Percentiles rank a stretch among this genome's conserved stretches.
These are phyloP conservation scores for Globisporangium nagaii DNA, from an alignment of 352 stramenopile species.

Conservation along the genomic window DNA sequence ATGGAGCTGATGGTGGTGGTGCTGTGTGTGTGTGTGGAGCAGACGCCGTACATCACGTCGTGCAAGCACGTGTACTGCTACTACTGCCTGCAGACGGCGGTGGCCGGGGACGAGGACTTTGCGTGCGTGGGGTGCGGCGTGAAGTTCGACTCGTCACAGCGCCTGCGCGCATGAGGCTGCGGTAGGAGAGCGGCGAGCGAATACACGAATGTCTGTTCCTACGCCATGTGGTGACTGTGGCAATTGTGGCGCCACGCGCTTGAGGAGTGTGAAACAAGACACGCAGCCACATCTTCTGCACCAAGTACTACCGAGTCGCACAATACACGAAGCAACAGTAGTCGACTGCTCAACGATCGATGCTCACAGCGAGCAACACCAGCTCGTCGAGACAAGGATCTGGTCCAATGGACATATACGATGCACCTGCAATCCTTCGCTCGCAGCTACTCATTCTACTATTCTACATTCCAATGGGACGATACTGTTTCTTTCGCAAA, in stretches of 20 bases:
- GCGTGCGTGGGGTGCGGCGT: slow-evolving; percentile 55
- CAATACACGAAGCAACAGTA: too few species aligned
- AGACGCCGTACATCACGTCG: slow-evolving; percentile 86
- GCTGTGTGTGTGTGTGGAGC: neutral
- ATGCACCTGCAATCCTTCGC: too few species aligned
- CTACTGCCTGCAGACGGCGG: slow-evolving; percentile 77
- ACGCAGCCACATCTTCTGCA: too few species aligned
- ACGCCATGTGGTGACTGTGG: too few species aligned
- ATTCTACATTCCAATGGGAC: neutral
- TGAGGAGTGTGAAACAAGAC: neutral
- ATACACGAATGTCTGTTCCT: too few species aligned
- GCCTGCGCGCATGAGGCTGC: slow-evolving; percentile 40
- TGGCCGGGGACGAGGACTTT: slow-evolving; percentile 66
- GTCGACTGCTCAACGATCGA: too few species aligned
- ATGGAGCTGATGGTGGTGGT: neutral
- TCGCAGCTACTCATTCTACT: too few species aligned
- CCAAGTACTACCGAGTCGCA: too few species aligned
- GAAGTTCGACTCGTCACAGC: slow-evolving; percentile 62
- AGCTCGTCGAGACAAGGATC: too few species aligned
- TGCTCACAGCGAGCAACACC: too few species aligned
- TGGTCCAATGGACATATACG: too few species aligned
- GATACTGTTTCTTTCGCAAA: slow-evolving; percentile 40
- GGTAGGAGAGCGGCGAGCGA: too few species aligned
- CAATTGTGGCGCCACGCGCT: neutral
- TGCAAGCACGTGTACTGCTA: slow-evolving; percentile 87